Evolutionary conservation across 768 basidiomycete species (phyloP), one percentile per base, ranked within the genome.

Genomic region (Terana coerulea): DNA sequence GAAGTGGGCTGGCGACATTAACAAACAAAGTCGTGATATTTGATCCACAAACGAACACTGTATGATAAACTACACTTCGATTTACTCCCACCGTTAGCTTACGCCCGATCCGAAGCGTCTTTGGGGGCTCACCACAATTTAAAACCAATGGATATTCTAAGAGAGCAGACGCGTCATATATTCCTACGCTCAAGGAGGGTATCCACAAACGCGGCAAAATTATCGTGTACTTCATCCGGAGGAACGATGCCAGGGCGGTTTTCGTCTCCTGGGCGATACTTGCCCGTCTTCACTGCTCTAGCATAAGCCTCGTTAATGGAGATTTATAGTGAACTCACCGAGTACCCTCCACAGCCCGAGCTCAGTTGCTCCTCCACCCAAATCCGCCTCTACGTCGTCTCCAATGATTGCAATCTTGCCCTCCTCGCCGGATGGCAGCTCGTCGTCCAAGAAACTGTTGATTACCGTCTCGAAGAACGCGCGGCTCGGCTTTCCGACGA

Each of bases 211-310:
- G 67, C 65, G 3, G 80, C 70, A 57, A 86, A 84, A 3, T 71
- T 75, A 25, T 76, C 76, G 47, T 61, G 75, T 3, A 82, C 66
- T 55, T 78, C 76, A 61, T 84, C 78, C 3, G 82, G 82, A 25
- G 75, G 70, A 5, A 61, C 55, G 2, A 65, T 55, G 0, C 70
- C 74, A 14, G 55, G 47, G 49, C 66, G 68, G 5, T 37, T 47
- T 62, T 87, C 86, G 57, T 84, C 81, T 2, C 81, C 84, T 3
- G 67, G 17, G 2, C 86, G 72, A 61, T 86, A 88, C 59, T 88
- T 89, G 10, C 87, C 86, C 5, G 86, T 84, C 60, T 72, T 74
- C 21, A 86, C 86, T 82, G 47, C 5, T 5, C 31, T 8, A 15
- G 17, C 31, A 52, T 37, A 35, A 40, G 31, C 45, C 22, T 17